Evolutionary conservation across 2,329 filamentous ascomycete species (phyloP).

Genomic region (Bipolaris cookei): DNA sequence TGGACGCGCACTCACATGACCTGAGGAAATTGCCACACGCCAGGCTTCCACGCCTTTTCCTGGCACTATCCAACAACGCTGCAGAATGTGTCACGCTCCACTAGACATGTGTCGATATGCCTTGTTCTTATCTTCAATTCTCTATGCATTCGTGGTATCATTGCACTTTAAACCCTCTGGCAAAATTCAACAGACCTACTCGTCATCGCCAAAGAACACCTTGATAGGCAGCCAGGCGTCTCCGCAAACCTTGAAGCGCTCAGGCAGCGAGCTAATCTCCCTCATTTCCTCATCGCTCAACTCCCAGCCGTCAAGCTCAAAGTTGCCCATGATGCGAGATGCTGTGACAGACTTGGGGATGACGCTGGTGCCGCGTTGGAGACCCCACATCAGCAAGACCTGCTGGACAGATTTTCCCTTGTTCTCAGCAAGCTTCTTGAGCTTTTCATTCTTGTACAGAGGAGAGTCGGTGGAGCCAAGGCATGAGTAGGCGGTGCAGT

Average conservation of each 20-base stretch:
- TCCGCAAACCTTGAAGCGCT: slow-evolving; percentile 75
- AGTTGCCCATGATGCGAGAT: slow-evolving; percentile 77
- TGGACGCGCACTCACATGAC: slow-evolving; percentile 36
- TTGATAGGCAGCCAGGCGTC: slow-evolving; percentile 76
- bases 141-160: slow-evolving; percentile 22
- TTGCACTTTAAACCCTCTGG: slow-evolving; percentile 5
- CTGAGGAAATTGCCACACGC: slow-evolving; percentile 1
- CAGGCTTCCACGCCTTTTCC: slow-evolving; percentile 1
- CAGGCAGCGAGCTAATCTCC: slow-evolving; percentile 69
- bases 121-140: background rate
- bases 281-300: slow-evolving; percentile 75
- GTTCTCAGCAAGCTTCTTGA: slow-evolving; percentile 65
- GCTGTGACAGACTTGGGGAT: slow-evolving; percentile 84
- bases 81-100: background rate
- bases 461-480: slow-evolving; percentile 74
- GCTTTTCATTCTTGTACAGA: slow-evolving; percentile 69
- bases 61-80: background rate
- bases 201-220: slow-evolving; percentile 84
- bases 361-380: slow-evolving; percentile 80
- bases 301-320: slow-evolving; percentile 73
- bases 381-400: slow-evolving; percentile 79
- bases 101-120: background rate
- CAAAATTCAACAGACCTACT: slow-evolving; percentile 54
- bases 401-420: slow-evolving; percentile 76
- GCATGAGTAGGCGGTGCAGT: slow-evolving; percentile 76